Conservation (phyloP, 768 basidiomycete genomes). For the Rhodotorula toruloides region DNA sequence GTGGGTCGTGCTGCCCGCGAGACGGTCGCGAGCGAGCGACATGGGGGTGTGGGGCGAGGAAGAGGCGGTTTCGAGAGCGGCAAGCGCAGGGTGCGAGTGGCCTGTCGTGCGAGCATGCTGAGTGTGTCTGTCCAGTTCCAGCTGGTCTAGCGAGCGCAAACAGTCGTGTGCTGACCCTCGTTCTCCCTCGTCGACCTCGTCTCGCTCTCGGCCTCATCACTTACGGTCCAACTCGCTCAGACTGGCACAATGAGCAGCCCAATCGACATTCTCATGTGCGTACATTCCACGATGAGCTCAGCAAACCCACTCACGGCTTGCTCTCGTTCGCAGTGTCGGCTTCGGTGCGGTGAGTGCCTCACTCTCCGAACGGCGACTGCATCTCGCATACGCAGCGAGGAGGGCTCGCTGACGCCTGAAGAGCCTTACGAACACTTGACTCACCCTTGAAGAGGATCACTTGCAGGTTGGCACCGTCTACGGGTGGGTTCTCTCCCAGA, state of each 20-base stretch:
- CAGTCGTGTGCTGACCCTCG: not conserved
- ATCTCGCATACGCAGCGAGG: not conserved
- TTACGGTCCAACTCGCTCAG: too few species aligned
- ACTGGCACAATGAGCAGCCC: not conserved
- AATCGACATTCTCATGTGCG: constrained; percentile 14
- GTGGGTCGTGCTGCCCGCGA: not conserved
- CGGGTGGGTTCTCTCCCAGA: constrained; percentile 55
- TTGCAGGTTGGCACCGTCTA: constrained; percentile 38
- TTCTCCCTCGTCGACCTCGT: not conserved
- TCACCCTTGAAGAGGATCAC: not conserved
- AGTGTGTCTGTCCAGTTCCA: not conserved
- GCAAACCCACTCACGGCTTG: not conserved
- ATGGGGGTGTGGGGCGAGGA: not conserved
- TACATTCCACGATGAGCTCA: not conserved
- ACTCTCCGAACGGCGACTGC: too few species aligned
- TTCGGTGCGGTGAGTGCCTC: constrained; percentile 2
- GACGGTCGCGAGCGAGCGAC: not conserved
- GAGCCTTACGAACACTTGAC: not conserved
- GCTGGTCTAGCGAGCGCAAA: not conserved
- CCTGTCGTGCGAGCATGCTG: not conserved
- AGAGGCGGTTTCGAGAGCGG: not conserved
- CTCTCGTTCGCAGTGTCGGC: not conserved
- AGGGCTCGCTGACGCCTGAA: too few species aligned
- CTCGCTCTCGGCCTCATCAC: too few species aligned
- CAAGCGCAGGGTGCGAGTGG: not conserved